These are phyloP conservation scores for Mrakia frigida DNA, from an alignment of 768 basidiomycete species.

Conservation along the genomic window DNA sequence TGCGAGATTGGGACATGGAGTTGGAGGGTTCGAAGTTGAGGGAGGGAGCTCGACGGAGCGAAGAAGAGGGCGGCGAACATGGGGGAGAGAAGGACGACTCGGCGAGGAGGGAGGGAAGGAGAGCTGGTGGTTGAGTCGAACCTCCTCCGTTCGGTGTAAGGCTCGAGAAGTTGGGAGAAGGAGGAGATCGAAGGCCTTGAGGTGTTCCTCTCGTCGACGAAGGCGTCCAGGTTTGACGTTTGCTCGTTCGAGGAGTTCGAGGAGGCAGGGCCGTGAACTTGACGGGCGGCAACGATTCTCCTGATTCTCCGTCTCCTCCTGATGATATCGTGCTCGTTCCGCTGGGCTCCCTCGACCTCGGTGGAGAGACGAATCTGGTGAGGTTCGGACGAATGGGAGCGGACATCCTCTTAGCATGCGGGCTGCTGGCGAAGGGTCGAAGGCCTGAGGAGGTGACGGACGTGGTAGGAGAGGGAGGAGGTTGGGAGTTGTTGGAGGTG, in stretches of 20 bases:
- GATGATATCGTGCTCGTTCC: constrained; percentile 3
- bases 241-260: constrained; percentile 16
- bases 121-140: background rate
- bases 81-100: background rate
- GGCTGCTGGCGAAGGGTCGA: background rate
- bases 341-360: background rate
- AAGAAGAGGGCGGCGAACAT: background rate
- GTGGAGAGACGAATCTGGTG: constrained; percentile 1
- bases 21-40: background rate
- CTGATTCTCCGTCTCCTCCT: background rate
- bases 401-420: background rate
- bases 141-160: background rate
- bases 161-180: background rate
- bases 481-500: background rate
- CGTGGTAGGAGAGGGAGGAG: background rate
- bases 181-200: background rate
- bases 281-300: background rate
- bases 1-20: background rate
- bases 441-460: background rate
- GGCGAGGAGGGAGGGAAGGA: background rate
- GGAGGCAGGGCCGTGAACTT: constrained; percentile 25
- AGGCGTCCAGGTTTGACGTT: background rate
- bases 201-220: background rate
- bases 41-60: background rate
- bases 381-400: background rate